Percentiles rank a stretch among this genome's conserved stretches.
Evolutionary conservation across 2,329 filamentous ascomycete genomes (phyloP).

Genomic region (Aureobasidium sp.): DNA sequence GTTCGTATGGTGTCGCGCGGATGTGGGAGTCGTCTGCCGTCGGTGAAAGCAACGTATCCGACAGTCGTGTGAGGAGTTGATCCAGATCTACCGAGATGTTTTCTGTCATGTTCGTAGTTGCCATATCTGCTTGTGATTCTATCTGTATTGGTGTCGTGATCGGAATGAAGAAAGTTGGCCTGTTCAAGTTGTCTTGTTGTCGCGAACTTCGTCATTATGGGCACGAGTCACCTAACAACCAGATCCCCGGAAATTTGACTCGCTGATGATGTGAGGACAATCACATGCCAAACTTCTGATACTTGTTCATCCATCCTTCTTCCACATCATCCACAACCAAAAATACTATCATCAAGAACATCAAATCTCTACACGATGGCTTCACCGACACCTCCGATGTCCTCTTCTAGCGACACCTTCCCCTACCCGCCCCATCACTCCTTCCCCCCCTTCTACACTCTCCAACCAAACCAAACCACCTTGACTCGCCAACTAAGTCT

Average conservation of each 20-base stretch:
- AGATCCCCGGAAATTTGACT: neutral
- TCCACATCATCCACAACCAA: neutral
- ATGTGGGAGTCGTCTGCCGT: slow-evolving; percentile 49
- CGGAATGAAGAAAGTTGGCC: neutral
- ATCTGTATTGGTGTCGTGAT: too few species aligned
- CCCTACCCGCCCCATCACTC: slow-evolving; percentile 47
- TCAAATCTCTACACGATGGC: neutral
- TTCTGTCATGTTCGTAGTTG: neutral
- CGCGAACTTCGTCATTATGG: neutral
- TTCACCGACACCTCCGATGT: neutral
- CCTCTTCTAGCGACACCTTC: slow-evolving; percentile 21
- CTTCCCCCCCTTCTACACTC: slow-evolving; percentile 82
- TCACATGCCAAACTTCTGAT: neutral
- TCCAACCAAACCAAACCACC: slow-evolving; percentile 65
- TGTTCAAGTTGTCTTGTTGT: neutral
- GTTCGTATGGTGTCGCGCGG: slow-evolving; percentile 56
- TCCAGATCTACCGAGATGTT: slow-evolving; percentile 42
- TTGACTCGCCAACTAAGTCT: slow-evolving; percentile 68
- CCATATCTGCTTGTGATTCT: too few species aligned
- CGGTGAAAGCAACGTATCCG: slow-evolving; percentile 55
- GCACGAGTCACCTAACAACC: neutral
- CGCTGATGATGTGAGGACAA: neutral
- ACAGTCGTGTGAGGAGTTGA: slow-evolving; percentile 57
- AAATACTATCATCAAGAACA: too few species aligned
- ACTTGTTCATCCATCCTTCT: neutral